Evolutionary conservation across 768 basidiomycete species (phyloP).

Genomic region (Tricholoma furcatifolium): DNA sequence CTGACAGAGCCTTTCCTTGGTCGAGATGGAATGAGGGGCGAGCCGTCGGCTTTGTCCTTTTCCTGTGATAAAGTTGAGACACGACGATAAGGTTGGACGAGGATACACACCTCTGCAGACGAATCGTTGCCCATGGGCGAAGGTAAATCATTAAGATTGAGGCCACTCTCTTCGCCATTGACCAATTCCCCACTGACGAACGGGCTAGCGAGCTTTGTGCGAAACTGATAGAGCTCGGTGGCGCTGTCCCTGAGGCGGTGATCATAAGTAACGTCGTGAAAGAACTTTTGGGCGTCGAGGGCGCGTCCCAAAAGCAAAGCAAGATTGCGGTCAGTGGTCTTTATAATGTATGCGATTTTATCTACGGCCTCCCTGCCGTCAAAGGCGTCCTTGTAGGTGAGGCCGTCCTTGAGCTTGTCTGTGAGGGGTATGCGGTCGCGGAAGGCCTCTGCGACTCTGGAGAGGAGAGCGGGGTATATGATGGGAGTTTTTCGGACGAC

Average conservation of each 20-base stretch:
- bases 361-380: conserved; percentile 97
- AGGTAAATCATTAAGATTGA: conserved; percentile 13
- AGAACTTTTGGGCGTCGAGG: conserved; percentile 97
- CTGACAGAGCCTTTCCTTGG: conserved; percentile 41
- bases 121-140: conserved; percentile 19
- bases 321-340: conserved; percentile 95
- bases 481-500: conserved; percentile 61
- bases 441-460: conserved; percentile 93
- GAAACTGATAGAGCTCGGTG: conserved; percentile 91
- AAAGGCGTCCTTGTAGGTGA: conserved; percentile 95
- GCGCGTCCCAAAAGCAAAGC: conserved; percentile 94
- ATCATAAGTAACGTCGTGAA: conserved; percentile 99
- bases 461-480: conserved; percentile 95
- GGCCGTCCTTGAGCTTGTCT: conserved; percentile 90
- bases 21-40: conserved; percentile 26
- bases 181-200: conserved; percentile 78
- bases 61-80: background rate
- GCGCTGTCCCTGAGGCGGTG: conserved; percentile 90
- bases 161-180: conserved; percentile 30
- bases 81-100: conserved; percentile 2
- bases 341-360: conserved; percentile 97
- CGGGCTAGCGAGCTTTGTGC: conserved; percentile 77
- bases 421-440: conserved; percentile 72
- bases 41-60: conserved; percentile 30
- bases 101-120: conserved; percentile 24